phyloP scores from a whole-genome alignment of 768 basidiomycete genomes.

The Mycena polygramma region DNA sequence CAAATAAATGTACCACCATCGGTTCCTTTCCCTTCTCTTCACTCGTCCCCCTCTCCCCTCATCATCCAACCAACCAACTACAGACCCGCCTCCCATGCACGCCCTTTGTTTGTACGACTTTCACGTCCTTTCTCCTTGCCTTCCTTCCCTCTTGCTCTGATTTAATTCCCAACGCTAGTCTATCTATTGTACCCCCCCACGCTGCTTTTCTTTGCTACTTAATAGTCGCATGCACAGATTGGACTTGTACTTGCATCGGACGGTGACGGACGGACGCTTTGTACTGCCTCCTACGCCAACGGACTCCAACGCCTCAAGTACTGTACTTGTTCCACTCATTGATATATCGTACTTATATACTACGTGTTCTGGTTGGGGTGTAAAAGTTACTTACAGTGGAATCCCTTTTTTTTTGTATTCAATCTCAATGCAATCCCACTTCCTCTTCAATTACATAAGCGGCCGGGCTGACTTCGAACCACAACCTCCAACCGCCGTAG shows the following conservation, averaged over 20 bases:
- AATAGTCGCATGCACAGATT: not conserved
- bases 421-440: too few relatives aligned
- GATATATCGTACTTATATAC: not conserved
- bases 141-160: too few relatives aligned
- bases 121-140: not conserved
- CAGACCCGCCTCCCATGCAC: not conserved
- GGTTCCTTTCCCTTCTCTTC: not conserved
- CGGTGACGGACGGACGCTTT: conserved; percentile 25
- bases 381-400: conserved; percentile 2
- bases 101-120: conserved; percentile 18
- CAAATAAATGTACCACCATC: conserved; percentile 31
- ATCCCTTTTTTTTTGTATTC: not conserved
- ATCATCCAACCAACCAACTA: not conserved
- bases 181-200: conserved; percentile 14
- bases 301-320: conserved; percentile 18
- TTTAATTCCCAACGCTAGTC: not conserved
- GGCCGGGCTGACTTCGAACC: too few relatives aligned
- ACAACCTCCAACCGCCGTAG: too few relatives aligned
- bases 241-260: conserved; percentile 39
- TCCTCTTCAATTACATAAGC: too few relatives aligned
- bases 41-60: not conserved
- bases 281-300: conserved; percentile 21
- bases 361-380: conserved; percentile 6
- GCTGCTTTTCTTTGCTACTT: conserved; percentile 17
- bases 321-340: conserved; percentile 28